These are phyloP conservation scores for Pleurotus djamor DNA, from an alignment of 768 basidiomycete species.

Conservation along the genomic window DNA sequence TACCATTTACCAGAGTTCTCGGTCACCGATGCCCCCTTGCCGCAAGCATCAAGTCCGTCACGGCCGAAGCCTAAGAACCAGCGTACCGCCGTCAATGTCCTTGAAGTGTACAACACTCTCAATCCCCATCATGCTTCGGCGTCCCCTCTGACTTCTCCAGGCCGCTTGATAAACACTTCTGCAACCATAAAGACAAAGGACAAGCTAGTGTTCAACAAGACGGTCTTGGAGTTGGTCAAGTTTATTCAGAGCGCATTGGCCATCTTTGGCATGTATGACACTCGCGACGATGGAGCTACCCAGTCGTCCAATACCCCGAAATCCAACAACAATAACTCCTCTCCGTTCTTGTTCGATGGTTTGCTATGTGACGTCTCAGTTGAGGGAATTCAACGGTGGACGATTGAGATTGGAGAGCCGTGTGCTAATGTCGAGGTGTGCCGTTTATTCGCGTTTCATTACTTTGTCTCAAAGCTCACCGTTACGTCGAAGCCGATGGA, in stretches of 20 bases:
- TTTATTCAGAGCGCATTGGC: constrained; percentile 69
- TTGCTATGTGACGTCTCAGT: constrained; percentile 78
- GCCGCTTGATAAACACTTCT: constrained; percentile 10
- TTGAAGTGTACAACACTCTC: constrained; percentile 4
- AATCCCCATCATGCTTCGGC: constrained; percentile 11
- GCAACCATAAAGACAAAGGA: constrained; percentile 27
- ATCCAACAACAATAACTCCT: background rate
- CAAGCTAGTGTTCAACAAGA: constrained; percentile 48
- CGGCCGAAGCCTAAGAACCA: background rate
- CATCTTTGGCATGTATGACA: constrained; percentile 62
- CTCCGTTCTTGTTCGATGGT: constrained; percentile 44
- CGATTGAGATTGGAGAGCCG: constrained; percentile 59
- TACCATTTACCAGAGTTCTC: constrained; percentile 54
- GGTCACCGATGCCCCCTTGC: constrained; percentile 2
- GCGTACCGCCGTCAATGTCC: background rate
- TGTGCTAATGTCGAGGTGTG: constrained; percentile 59
- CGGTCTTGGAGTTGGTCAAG: constrained; percentile 76
- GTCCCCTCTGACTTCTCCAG: constrained; percentile 9
- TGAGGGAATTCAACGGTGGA: constrained; percentile 70
- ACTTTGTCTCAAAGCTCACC: background rate
- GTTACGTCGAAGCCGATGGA: constrained; percentile 53
- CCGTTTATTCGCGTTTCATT: constrained; percentile 1
- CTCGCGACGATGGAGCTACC: background rate
- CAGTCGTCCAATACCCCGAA: background rate
- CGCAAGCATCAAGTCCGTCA: constrained; percentile 15